Evolutionary conservation across 2,329 filamentous ascomycete genomes (phyloP), one percentile per base, ranked within the genome.

Genomic region (Alternaria viburni): DNA sequence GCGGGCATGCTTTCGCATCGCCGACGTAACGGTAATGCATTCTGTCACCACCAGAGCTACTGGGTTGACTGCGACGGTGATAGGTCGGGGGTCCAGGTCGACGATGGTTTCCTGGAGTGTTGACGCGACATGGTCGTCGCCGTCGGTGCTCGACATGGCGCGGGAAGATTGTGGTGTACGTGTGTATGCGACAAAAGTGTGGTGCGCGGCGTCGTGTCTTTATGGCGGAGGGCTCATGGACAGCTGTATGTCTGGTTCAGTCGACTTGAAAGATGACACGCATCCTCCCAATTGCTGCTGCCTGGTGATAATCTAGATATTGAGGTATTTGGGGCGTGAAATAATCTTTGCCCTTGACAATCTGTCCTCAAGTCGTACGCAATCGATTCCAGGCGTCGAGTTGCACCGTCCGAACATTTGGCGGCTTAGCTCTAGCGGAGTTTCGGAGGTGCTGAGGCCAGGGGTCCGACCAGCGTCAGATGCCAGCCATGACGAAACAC

Each of bases 11-110:
- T 99, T 99, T 76, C 97, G 94, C 87, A 99, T 97, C 65, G 94
- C 93, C 66, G 95, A 97, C 13, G 96, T 98, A 82, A 99, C 95
- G 49, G 94, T 95, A 78, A 98, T 98, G 81, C 96, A 99, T 89
- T 99, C 96, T 81, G 95, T 97, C 67, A 97, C 97, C 69, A 99
- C 93, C 73, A 99, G 85, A 52, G 93, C 94, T 61, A 97, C 90
- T 2, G 94, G 93, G 75, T 97, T 93, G 70, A 97, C 91, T 46
- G 94, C 93, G 66, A 97, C 93, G 32, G 92, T 88, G 30, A 94
- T 81, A 59, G 76, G 74, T 49, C 74, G 76, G 30, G 69, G 63
- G 47, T 68, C 69, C 25, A 71, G 47, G 62, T 55, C 72, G 30
- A 67, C 57, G 32, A 68, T 60, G 26, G 68, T 72, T 67, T 73